Percentiles rank a stretch among this genome's conserved stretches.
Evolutionary conservation across 805 yeast species (phyloP).

Genomic region (Kuraishia ogatae): DNA sequence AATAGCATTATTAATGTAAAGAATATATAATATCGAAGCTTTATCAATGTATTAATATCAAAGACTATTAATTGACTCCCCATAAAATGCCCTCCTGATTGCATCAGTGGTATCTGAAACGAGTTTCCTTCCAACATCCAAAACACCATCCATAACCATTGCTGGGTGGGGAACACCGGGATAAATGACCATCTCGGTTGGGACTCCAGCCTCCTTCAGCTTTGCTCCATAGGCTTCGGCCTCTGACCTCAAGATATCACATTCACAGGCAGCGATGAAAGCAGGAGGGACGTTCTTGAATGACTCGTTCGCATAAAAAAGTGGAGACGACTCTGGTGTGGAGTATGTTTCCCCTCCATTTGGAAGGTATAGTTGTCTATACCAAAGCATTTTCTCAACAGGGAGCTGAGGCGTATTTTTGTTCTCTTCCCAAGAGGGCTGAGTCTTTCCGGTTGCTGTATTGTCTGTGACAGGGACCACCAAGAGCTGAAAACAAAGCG

Average conservation of each 20-base stretch:
- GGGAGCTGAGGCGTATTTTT: conserved; percentile 34
- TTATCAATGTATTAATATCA: no score
- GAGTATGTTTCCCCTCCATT: conserved; percentile 22
- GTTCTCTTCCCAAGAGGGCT: conserved; percentile 28
- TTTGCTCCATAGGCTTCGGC: conserved; percentile 33
- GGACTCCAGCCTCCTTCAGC: conserved; percentile 25
- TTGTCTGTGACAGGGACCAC: conserved; percentile 37
- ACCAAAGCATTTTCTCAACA: conserved; percentile 37
- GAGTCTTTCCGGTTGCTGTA: conserved; percentile 27
- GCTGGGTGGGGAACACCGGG: conserved; percentile 38
- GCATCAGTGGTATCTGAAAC: conserved; percentile 24
- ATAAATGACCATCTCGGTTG: conserved; percentile 24
- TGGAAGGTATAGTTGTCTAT: conserved; percentile 30
- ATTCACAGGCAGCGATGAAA: conserved; percentile 31
- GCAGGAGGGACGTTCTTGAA: conserved; percentile 31
- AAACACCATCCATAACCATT: conserved; percentile 35
- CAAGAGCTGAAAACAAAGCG: conserved; percentile 28
- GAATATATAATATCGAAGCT: no score
- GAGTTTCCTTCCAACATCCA: conserved; percentile 25
- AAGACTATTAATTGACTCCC: not conserved
- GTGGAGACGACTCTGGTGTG: conserved; percentile 28
- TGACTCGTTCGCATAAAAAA: conserved; percentile 29
- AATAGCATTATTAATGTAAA: no score
- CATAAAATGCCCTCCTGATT: conserved; percentile 19
- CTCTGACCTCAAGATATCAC: conserved; percentile 36